Evolutionary conservation across 179 eudicot genomes (phyloP).

Genomic region (Vitellaria paradoxa): DNA sequence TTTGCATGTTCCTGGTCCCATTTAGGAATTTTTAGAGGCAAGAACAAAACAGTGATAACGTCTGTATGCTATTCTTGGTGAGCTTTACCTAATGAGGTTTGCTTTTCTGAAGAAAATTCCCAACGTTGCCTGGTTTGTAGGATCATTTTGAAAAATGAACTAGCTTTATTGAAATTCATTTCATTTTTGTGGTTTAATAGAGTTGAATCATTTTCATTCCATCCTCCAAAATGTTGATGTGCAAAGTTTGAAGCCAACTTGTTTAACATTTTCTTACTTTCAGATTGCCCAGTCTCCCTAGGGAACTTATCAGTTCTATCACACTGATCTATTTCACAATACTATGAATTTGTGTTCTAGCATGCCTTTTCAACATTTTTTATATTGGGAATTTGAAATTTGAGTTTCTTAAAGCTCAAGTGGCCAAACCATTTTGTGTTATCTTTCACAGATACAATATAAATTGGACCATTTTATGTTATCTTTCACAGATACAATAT

Average conservation of each 20-base stretch:
- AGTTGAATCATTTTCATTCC: neutral
- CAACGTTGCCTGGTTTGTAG: neutral
- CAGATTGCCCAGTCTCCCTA: neutral
- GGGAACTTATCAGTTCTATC: neutral
- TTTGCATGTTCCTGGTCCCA: neutral
- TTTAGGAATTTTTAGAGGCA: neutral
- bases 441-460: slow-evolving; percentile 49
- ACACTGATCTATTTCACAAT: neutral
- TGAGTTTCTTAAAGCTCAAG: neutral
- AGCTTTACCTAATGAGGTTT: neutral
- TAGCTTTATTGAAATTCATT: neutral
- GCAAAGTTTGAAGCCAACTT: neutral
- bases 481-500: slow-evolving; percentile 49
- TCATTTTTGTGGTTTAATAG: neutral
- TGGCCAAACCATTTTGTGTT: neutral
- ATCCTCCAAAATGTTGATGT: neutral
- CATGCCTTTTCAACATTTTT: neutral
- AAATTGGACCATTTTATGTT: neutral
- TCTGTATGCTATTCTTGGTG: neutral
- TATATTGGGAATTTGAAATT: neutral
- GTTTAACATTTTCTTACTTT: neutral
- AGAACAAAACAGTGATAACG: neutral
- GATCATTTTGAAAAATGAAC: neutral
- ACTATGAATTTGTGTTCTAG: neutral
- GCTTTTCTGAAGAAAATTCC: neutral